Conservation (phyloP, 768 basidiomycete species). For the Scleroderma citrinum region DNA sequence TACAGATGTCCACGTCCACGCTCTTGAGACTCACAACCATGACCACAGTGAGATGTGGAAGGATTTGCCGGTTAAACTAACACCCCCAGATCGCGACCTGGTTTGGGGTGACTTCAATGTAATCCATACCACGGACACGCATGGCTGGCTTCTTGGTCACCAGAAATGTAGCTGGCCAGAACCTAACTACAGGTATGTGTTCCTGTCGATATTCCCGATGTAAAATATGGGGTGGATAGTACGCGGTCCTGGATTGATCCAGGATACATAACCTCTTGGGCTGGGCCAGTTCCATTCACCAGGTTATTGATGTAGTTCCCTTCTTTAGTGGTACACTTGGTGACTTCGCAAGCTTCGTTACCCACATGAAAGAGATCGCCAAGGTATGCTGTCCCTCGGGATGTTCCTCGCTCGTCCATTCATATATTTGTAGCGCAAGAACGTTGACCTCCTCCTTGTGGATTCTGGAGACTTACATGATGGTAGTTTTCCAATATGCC, state of each 20-base stretch:
- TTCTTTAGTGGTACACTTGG: conserved; percentile 52
- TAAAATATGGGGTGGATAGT: too few species aligned
- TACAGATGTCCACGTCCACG: conserved; percentile 25
- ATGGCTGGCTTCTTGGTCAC: conserved; percentile 82
- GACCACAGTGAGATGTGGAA: conserved; percentile 31
- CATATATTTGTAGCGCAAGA: conserved; percentile 19
- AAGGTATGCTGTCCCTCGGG: conserved; percentile 34
- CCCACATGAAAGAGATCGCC: conserved; percentile 75
- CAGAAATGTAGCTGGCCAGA: conserved; percentile 69
- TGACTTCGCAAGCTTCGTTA: conserved; percentile 80
- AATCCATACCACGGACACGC: conserved; percentile 80
- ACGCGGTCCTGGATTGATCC: too few species aligned
- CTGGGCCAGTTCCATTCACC: too few species aligned
- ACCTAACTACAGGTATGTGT: conserved; percentile 59
- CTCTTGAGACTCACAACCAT: too few species aligned
- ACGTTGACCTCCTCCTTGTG: conserved; percentile 79
- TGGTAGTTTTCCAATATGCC: conserved; percentile 29
- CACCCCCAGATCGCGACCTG: conserved; percentile 59
- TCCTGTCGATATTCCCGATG: too few species aligned
- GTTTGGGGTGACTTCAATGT: conserved; percentile 90
- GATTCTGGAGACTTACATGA: conserved; percentile 78
- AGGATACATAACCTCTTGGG: neutral
- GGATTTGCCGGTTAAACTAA: conserved; percentile 36
- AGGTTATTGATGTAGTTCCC: neutral
- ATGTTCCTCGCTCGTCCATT: too few species aligned